A percentile compares a stretch with the other conserved stretches of the same genome.
Conservation (phyloP, 306 rosid species). For the Begonia loranthoides region DNA sequence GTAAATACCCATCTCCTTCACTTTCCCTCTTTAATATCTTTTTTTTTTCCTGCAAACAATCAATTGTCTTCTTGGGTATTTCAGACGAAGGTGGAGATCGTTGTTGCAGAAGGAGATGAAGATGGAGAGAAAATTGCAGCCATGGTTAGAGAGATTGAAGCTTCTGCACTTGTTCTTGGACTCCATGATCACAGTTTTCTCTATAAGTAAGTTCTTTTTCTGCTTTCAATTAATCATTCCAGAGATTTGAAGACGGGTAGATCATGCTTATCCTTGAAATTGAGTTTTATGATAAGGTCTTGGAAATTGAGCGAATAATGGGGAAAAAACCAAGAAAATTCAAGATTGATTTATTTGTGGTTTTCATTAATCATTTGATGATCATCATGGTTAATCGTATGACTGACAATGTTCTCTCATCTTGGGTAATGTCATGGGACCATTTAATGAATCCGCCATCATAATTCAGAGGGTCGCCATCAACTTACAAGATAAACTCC, state of each 20-base stretch:
- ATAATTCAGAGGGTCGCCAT: too few species aligned
- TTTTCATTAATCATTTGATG: too few species aligned
- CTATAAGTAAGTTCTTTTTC: conserved; percentile 48
- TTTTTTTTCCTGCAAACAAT: not conserved
- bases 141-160: conserved; percentile 51
- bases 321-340: too few species aligned
- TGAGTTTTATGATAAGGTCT: not conserved
- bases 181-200: conserved; percentile 91
- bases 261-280: not conserved
- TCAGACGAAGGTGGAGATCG: conserved; percentile 89
- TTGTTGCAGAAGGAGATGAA: conserved; percentile 65
- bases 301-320: too few species aligned
- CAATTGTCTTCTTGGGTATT: conserved; percentile 15
- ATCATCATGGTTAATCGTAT: not conserved
- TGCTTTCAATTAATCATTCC: not conserved
- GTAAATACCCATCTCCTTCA: conserved; percentile 10
- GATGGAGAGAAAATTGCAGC: conserved; percentile 60
- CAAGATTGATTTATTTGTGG: too few species aligned
- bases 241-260: not conserved
- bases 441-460: conserved; percentile 3
- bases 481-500: too few species aligned
- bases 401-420: not conserved
- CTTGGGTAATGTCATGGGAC: conserved; percentile 3
- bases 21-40: not conserved
- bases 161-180: conserved; percentile 69